Evolutionary conservation across 306 rosid species (phyloP).

Genomic region (Luffa aegyptiaca): DNA sequence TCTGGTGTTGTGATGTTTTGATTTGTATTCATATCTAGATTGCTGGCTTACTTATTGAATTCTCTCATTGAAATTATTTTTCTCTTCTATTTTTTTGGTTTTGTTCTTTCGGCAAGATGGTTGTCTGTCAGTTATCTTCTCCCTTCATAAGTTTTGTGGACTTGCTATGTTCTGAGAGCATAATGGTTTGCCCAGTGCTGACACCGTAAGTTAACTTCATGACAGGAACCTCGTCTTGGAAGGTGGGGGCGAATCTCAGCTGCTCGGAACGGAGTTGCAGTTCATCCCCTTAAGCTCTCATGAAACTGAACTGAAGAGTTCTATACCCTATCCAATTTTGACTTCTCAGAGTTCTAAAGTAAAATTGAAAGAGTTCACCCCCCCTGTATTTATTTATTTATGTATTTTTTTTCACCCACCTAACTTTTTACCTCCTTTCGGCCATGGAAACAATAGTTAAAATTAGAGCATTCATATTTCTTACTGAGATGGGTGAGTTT

Average conservation of each 20-base stretch:
- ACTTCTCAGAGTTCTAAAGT: constrained; percentile 6
- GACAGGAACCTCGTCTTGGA: constrained; percentile 93
- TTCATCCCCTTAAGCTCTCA: constrained; percentile 54
- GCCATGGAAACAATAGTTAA: neutral
- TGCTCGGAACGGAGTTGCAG: constrained; percentile 65
- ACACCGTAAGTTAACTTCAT: neutral
- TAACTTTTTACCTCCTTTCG: neutral
- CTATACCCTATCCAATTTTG: constrained; percentile 46
- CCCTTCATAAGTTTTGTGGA: neutral
- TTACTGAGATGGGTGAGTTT: neutral
- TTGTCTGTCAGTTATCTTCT: neutral
- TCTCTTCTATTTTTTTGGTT: neutral
- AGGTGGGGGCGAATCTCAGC: constrained; percentile 56
- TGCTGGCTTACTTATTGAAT: neutral
- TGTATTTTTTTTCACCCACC: neutral
- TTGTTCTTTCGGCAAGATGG: neutral
- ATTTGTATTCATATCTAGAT: neutral
- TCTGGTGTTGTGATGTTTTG: neutral
- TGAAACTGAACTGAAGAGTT: constrained; percentile 23
- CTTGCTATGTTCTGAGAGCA: neutral
- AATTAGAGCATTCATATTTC: neutral
- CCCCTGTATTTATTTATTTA: neutral
- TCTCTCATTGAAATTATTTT: neutral
- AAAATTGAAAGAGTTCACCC: neutral
- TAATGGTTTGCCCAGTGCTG: neutral